Percentiles rank a stretch among this genome's conserved stretches.
These are phyloP conservation scores for Aspergillus nomiae DNA, from an alignment of 2,329 filamentous ascomycete genomes.

Conservation along the genomic window DNA sequence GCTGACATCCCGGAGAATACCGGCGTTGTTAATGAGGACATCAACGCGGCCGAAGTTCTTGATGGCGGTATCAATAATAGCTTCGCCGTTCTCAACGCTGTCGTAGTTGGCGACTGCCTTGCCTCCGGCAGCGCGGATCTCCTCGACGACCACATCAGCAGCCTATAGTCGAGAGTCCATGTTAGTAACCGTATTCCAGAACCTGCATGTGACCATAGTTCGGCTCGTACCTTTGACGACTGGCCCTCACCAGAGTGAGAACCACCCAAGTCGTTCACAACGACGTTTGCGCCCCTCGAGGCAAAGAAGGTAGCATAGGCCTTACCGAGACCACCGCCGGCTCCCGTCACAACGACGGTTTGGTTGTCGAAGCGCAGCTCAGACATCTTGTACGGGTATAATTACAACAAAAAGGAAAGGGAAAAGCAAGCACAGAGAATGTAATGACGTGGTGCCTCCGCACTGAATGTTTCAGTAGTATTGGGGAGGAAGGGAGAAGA, in stretches of 20 bases:
- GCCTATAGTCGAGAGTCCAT: conserved; percentile 56
- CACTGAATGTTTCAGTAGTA: not conserved
- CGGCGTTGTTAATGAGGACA: conserved; percentile 95
- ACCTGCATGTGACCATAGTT: conserved; percentile 8
- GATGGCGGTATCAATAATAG: conserved; percentile 73
- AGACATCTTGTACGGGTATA: conserved; percentile 52
- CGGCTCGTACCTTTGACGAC: conserved; percentile 70
- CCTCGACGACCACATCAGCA: conserved; percentile 51
- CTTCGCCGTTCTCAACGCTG: conserved; percentile 77
- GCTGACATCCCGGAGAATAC: conserved; percentile 90
- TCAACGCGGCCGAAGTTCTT: conserved; percentile 70
- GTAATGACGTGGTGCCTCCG: not conserved
- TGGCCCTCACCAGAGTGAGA: conserved; percentile 92
- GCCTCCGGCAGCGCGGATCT: conserved; percentile 76
- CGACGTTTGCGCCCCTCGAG: conserved; percentile 86
- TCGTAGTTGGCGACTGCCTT: conserved; percentile 98
- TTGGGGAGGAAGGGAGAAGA: conserved; percentile 14
- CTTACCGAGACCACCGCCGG: conserved; percentile 78
- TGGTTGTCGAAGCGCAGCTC: conserved; percentile 84
- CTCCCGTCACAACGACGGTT: conserved; percentile 85
- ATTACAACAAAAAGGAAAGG: conserved; percentile 8
- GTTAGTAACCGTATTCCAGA: conserved; percentile 61
- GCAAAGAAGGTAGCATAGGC: conserved; percentile 88
- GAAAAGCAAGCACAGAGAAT: not conserved
- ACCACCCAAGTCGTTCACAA: conserved; percentile 93